Base-by-base conservation (phyloP, 371 early-diverging fungal genomes). In the Mortierella sp. region DNA sequence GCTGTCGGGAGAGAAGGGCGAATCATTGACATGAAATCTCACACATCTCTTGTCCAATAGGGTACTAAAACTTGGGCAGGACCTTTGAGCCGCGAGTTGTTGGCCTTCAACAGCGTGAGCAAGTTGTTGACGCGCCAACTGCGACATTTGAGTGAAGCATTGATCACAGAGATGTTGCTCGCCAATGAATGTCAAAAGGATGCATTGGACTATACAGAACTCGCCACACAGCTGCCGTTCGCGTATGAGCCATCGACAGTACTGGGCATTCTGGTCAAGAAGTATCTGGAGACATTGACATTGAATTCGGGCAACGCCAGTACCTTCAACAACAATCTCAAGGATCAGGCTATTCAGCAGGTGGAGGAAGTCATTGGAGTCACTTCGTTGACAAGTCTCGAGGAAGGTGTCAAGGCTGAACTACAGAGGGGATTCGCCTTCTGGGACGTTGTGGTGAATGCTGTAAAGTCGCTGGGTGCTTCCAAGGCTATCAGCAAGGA, bases 81-180 rank as follows among this genome's bases (percentile, higher is more conserved):
- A 1, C 87, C 89, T 8, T 78, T 91, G 48, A 87, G 83, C 73
- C 87, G 92, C 17, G 93, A 94, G 59, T 64, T 93, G 46, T 78
- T 94, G 48, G 91, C 83, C 10, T 92, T 92, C 80, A 88, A 87
- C 72, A 89, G 91, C 60, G 82, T 89, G 69, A 82, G 82, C 39
- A 89, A 88, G 64, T 79, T 83, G 7, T 58, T 90, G 57, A 83
- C 82, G 41, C 84, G 88, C 41, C 83, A 87, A 17, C 84, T 89
- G 44, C 82, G 90, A 43, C 87, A 87, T 56, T 43, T 89, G 28
- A 74, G 82, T 51, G 92, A 92, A 63, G 86, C 88, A 81, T 58
- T 88, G 19, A 76, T 83, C 1, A 63, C 90, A 25, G 83, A 86
- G 4, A 81, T 86, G 67, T 80, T 90, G 55, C 70, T 89, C 40